Percentiles rank a stretch among this genome's conserved stretches.
Conservation (phyloP, 2,329 filamentous ascomycete genomes). For the Stemphylium vesicarium region DNA sequence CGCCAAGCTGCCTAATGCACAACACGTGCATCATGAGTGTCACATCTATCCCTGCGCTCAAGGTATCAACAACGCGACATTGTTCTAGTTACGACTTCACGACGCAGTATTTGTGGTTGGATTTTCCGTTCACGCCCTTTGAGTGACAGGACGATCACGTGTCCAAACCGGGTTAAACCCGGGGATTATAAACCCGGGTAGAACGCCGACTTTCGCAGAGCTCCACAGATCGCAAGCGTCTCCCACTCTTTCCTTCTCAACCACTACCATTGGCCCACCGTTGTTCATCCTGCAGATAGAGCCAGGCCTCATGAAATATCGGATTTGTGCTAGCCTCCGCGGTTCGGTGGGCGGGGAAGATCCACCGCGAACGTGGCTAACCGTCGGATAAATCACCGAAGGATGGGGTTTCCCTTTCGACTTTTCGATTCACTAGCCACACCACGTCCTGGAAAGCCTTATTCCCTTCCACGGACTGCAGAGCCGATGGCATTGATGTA, state of each 20-base stretch:
- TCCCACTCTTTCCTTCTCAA: not conserved
- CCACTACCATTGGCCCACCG: constrained; percentile 2
- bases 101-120: too few relatives aligned
- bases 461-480: not conserved
- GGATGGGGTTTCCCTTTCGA: not conserved
- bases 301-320: not conserved
- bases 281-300: not conserved
- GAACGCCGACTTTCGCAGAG: constrained; percentile 12
- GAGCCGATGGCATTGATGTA: too few relatives aligned
- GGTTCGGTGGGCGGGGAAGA: constrained; percentile 21
- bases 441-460: not conserved
- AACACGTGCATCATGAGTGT: not conserved
- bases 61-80: not conserved
- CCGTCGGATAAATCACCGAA: constrained; percentile 18
- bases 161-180: not conserved
- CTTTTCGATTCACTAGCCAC: constrained; percentile 1
- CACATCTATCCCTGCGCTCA: not conserved
- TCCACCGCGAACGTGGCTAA: constrained; percentile 1
- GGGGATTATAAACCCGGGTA: constrained; percentile 7
- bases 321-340: constrained; percentile 26
- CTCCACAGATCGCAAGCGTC: not conserved
- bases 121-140: not conserved
- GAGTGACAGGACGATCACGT: not conserved
- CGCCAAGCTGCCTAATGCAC: not conserved
- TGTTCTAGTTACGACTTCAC: too few relatives aligned